Base-by-base conservation (phyloP, 371 early-diverging fungal species). In the Mucor plumbeus region DNA sequence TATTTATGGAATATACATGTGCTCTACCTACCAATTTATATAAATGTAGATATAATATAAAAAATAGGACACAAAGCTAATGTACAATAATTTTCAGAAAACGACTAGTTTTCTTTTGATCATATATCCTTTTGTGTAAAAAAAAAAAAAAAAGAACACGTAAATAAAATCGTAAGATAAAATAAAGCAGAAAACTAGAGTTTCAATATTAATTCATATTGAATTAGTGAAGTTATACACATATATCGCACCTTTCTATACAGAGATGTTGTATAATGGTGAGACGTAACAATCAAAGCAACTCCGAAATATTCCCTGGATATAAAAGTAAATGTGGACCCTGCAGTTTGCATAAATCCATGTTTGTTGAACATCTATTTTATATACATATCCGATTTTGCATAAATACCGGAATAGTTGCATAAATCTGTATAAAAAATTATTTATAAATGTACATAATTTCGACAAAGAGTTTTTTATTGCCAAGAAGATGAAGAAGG, bases 271-370 rank as follows among this genome's bases (percentile, higher is more conserved):
- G 19, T 50, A 50, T 21, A 48, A 19, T 48, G 10, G 9, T 26
- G 21, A 26, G 10, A 19, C 10, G 50, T 38, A 38, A 11, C 38
- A 7, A 38, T 38, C 38, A 11, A 1, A 38, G 9, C 26, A 50
- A n/a, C 50, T 50, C 50, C 50, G 50, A 50, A 50, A 5, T n/a
- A n/a, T n/a, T n/a, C n/a, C n/a, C n/a, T n/a, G 7, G 26, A 50
- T 50, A 50, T 44, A 44, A 44, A 44, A 44, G 44, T 44, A 44
- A 44, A 44, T 44, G 44, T 50, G 50, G 50, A 50, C 50, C 50
- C 50, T 50, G 50, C 13, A 19, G 21, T 50, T 50, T 26, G 50
- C 50, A 50, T 50, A 50, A 50, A 50, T 26, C 11, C 26, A 50
- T 50, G 50, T 26, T 50, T 50, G 19, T 26, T 50, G 0, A 26